Evolutionary conservation across 2,329 filamentous ascomycete genomes (phyloP).

Genomic region (Pseudogymnoascus sp.): DNA sequence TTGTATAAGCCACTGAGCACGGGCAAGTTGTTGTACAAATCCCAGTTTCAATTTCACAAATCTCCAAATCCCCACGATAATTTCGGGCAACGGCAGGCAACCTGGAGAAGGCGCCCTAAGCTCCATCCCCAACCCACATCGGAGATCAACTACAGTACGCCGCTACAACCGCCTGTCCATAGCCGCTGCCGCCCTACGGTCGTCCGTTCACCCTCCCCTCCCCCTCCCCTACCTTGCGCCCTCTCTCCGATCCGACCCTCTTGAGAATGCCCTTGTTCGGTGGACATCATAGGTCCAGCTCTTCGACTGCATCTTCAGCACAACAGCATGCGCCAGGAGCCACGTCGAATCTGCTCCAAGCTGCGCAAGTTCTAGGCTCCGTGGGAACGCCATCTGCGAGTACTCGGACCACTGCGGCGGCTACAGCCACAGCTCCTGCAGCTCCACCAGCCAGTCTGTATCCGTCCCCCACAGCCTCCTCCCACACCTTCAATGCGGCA

Average conservation of each 20-base stretch:
- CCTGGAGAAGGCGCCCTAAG: not conserved
- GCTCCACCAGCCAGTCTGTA: slow-evolving; percentile 38
- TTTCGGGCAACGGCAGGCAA: not conserved
- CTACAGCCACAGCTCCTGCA: slow-evolving; percentile 16
- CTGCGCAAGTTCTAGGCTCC: slow-evolving; percentile 24
- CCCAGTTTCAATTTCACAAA: not conserved
- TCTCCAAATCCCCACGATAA: not conserved
- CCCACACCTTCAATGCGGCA: slow-evolving; percentile 22
- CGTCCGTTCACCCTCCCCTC: not conserved
- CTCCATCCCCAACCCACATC: not conserved
- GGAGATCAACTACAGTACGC: not conserved
- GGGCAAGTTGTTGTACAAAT: not conserved
- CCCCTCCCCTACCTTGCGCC: not conserved
- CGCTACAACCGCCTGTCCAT: not conserved
- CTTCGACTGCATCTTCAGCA: slow-evolving; percentile 14
- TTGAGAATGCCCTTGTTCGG: slow-evolving; percentile 7
- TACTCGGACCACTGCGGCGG: slow-evolving; percentile 14
- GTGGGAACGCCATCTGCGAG: slow-evolving; percentile 22
- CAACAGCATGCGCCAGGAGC: slow-evolving; percentile 20
- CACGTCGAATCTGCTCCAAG: slow-evolving; percentile 23
- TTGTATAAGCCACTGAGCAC: not conserved
- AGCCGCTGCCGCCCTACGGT: not conserved
- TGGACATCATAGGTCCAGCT: slow-evolving; percentile 1
- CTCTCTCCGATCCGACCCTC: not conserved
- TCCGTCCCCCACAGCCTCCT: slow-evolving; percentile 27